Evolutionary conservation across 2,329 filamentous ascomycete species (phyloP).

Genomic region (Cladosporium sphaerospermum): DNA sequence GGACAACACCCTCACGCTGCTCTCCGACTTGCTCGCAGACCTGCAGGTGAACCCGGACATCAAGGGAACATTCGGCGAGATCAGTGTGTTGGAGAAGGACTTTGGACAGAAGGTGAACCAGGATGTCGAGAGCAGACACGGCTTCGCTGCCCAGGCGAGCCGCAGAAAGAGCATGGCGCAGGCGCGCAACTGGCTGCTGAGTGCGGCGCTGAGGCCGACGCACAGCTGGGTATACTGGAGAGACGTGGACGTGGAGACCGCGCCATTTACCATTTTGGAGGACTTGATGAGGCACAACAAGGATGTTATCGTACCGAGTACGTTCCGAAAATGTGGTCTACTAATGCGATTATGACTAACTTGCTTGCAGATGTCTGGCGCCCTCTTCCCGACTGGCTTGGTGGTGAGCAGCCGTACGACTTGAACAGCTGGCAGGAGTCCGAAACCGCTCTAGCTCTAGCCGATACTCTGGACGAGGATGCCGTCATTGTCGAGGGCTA

Average conservation of each 20-base stretch:
- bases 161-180: conserved; percentile 96
- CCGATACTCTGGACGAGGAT: conserved; percentile 93
- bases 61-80: conserved; percentile 83
- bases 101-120: conserved; percentile 98
- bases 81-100: conserved; percentile 97
- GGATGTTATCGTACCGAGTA: conserved; percentile 96
- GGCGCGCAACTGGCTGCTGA: conserved; percentile 93
- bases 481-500: conserved; percentile 98
- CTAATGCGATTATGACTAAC: too few relatives aligned
- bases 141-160: conserved; percentile 90
- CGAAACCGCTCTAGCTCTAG: conserved; percentile 86
- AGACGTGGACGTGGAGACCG: conserved; percentile 96
- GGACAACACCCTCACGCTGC: conserved; percentile 73
- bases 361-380: conserved; percentile 69
- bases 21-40: conserved; percentile 68
- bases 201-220: conserved; percentile 83
- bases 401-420: conserved; percentile 96
- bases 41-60: conserved; percentile 76
- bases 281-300: conserved; percentile 99
- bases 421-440: conserved; percentile 99
- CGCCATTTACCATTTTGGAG: conserved; percentile 91
- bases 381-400: conserved; percentile 96
- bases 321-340: conserved; percentile 35
- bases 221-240: conserved; percentile 99
- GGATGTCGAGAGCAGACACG: conserved; percentile 94